Base-by-base conservation (phyloP, 2,329 filamentous ascomycete species). In the Ilyonectria mors-panacis region DNA sequence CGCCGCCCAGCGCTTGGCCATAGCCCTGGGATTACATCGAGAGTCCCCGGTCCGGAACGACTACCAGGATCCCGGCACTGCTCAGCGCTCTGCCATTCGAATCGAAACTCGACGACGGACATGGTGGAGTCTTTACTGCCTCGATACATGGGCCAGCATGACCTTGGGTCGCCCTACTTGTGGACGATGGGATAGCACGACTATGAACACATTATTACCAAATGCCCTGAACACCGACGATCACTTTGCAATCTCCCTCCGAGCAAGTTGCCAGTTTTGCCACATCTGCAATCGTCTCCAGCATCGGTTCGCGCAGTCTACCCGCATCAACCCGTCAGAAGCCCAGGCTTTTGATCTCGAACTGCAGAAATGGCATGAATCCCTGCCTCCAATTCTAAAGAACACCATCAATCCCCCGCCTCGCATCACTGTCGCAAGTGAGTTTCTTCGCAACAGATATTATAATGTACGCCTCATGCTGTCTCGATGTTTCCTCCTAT, bases 1-100 rank as follows among this genome's bases (percentile, higher is more conserved):
- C 19, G 91, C 91, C 3, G 89, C 91, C 4, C 85, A 93, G 62
- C 86, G 92, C 61, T 92, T 94, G 87, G 92, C 92, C n/a, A 92
- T 89, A 67, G 90, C 91, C 1, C 84, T 94, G 30, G 92, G 92
- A 2, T 81, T 94, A 17, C 92, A 94, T 78, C 86, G 91, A 58
- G 92, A 94, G 81, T 74, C 76, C 3, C 26, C 63, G 30, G 2
- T 59, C 47, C 19, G 60, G 48, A 30, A 47, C 30, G 33, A 67
- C 19, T 42, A 48, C 33, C 33, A 42, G 80, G 61, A 85, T 85
- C 59, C 79, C 87, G 42, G 84, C 85, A 15, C 85, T 86, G 0
- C 85, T 86, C 21, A 65, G 51, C 57, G 50, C 21, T 48, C 60
- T 8, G 28, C 51, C 15, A 53, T 61, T 15, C 65, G 65, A 30